Evolutionary conservation across 805 yeast species (phyloP).

Genomic region (Wickerhamomyces bovis): DNA sequence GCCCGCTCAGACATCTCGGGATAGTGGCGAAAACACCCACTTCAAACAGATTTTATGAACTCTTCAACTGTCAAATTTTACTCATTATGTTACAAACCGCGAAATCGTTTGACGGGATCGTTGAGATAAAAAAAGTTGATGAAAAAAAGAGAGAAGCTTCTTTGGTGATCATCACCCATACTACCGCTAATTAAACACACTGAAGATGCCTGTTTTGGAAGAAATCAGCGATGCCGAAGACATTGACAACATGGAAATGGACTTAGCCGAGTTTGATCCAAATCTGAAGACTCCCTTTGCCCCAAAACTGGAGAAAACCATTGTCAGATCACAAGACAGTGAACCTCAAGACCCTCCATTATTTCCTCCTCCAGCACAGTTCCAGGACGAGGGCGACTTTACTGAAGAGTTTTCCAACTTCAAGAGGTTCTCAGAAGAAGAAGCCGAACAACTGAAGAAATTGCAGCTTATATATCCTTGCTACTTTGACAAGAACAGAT

Average conservation of each 20-base stretch:
- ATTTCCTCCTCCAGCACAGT: slow-evolving; percentile 21
- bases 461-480: slow-evolving; percentile 85
- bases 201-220: slow-evolving; percentile 62
- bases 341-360: slow-evolving; percentile 27
- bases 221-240: slow-evolving; percentile 75
- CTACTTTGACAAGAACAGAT: slow-evolving; percentile 76
- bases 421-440: slow-evolving; percentile 40
- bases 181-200: neutral
- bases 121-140: neutral
- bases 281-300: slow-evolving; percentile 62
- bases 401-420: neutral
- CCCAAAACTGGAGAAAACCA: slow-evolving; percentile 55
- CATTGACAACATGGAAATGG: slow-evolving; percentile 90
- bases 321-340: slow-evolving; percentile 56
- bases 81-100: neutral
- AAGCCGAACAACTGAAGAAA: slow-evolving; percentile 54
- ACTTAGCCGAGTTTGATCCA: slow-evolving; percentile 85
- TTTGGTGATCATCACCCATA: no score
- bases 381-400: slow-evolving; percentile 1
- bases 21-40: neutral
- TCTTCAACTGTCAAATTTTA: neutral
- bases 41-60: no score
- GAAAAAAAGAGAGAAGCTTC: no score
- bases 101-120: neutral
- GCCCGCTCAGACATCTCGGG: neutral